phyloP scores from a whole-genome alignment of 352 stramenopile genomes.

The Pythium apleroticum region DNA sequence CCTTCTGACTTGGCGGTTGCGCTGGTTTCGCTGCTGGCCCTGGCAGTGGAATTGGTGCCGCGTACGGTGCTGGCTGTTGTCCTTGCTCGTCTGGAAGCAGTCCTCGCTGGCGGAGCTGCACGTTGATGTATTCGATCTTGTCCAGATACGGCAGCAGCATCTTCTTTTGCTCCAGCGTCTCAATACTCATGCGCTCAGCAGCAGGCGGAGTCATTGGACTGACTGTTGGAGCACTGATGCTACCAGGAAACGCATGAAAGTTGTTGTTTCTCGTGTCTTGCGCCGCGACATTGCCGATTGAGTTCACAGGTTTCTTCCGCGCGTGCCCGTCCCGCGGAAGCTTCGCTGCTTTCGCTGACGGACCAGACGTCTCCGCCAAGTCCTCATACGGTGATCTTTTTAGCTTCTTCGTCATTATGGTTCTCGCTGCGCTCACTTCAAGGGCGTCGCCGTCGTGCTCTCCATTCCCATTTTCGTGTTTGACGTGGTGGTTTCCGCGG shows the following conservation, averaged over 20 bases:
- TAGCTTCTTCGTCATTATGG: conserved; percentile 22
- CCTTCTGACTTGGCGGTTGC: background rate
- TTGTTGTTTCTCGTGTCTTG: conserved; percentile 5
- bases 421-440: background rate
- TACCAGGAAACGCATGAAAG: background rate
- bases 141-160: conserved; percentile 82
- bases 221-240: background rate
- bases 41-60: background rate
- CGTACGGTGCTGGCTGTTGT: background rate
- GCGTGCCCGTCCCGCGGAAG: conserved; percentile 3
- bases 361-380: background rate
- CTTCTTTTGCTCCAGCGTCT: conserved; percentile 73
- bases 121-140: conserved; percentile 89
- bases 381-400: conserved; percentile 27
- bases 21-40: background rate
- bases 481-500: background rate
- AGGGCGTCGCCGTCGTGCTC: background rate
- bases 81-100: conserved; percentile 31
- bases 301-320: conserved; percentile 3
- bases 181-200: conserved; percentile 47
- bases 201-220: background rate
- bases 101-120: conserved; percentile 60
- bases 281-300: background rate
- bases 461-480: conserved; percentile 4
- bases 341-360: conserved; percentile 12